A percentile compares a stretch with the other conserved stretches of the same genome.
Evolutionary conservation across 2,329 filamentous ascomycete genomes (phyloP).

Genomic region (Decorospora gaudefroyi): DNA sequence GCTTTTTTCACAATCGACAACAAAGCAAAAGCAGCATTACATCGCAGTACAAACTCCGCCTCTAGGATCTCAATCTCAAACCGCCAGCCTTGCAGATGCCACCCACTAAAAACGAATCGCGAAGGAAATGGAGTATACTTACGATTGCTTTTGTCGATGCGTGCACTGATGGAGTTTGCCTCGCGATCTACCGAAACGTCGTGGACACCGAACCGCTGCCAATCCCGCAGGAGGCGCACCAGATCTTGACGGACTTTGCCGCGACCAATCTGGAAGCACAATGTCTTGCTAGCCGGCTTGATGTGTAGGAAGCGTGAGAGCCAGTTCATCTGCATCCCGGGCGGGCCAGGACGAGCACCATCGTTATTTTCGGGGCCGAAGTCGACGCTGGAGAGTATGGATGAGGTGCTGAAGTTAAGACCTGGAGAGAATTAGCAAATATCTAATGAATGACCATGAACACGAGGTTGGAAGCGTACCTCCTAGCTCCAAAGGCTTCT

Average conservation of each 20-base stretch:
- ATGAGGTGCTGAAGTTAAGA: conserved; percentile 39
- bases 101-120: conserved; percentile 23
- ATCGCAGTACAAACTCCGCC: conserved; percentile 17
- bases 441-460: too few relatives aligned
- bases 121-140: conserved; percentile 49
- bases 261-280: conserved; percentile 76
- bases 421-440: conserved; percentile 11
- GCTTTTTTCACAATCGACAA: not conserved
- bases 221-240: conserved; percentile 73
- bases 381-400: conserved; percentile 42
- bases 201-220: conserved; percentile 78
- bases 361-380: conserved; percentile 50
- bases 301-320: conserved; percentile 86
- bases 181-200: conserved; percentile 79
- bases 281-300: conserved; percentile 74
- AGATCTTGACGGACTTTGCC: conserved; percentile 78
- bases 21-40: conserved; percentile 23
- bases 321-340: conserved; percentile 70
- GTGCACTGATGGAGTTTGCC: conserved; percentile 77
- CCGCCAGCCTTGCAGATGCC: conserved; percentile 17
- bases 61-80: conserved; percentile 28
- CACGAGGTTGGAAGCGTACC: too few relatives aligned
- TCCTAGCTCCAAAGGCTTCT: conserved; percentile 38
- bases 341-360: conserved; percentile 28
- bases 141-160: conserved; percentile 79